Conservation (phyloP, 768 basidiomycete genomes). For the Kockovaella imperatae region DNA sequence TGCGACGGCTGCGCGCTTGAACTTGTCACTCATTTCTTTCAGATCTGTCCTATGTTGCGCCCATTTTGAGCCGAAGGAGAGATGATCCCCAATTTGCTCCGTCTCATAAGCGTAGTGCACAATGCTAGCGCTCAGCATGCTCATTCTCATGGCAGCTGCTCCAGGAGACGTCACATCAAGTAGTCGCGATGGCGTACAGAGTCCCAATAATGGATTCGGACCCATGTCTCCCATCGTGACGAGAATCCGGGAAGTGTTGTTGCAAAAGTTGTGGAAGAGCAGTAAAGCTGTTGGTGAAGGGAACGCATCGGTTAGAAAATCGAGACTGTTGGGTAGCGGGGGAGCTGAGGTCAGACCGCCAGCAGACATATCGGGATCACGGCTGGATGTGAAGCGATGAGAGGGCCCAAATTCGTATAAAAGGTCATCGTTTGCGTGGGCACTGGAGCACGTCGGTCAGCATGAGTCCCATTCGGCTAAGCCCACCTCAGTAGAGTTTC, state of each 20-base stretch:
- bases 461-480: too few species aligned
- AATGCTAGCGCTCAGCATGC: constrained; percentile 26
- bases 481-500: too few species aligned
- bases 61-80: constrained; percentile 10
- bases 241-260: constrained; percentile 16
- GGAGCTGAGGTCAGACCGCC: constrained; percentile 1
- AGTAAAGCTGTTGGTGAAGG: constrained; percentile 23
- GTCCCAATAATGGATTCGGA: constrained; percentile 27
- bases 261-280: constrained; percentile 31
- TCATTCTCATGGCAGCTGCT: constrained; percentile 32
- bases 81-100: background rate
- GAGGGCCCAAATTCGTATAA: constrained; percentile 28
- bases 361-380: too few species aligned
- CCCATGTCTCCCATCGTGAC: constrained; percentile 35
- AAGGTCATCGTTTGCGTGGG: constrained; percentile 13
- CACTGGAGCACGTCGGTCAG: constrained; percentile 9
- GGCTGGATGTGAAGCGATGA: too few species aligned
- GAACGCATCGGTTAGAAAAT: constrained; percentile 27
- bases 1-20: constrained; percentile 22
- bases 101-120: constrained; percentile 27
- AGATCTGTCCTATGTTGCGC: constrained; percentile 6
- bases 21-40: constrained; percentile 22
- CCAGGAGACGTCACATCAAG: constrained; percentile 27
- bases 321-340: constrained; percentile 2
- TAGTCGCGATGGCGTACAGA: constrained; percentile 24